Base-by-base conservation (phyloP, 169 alveolate species). In the Plasmodium yoelii region DNA sequence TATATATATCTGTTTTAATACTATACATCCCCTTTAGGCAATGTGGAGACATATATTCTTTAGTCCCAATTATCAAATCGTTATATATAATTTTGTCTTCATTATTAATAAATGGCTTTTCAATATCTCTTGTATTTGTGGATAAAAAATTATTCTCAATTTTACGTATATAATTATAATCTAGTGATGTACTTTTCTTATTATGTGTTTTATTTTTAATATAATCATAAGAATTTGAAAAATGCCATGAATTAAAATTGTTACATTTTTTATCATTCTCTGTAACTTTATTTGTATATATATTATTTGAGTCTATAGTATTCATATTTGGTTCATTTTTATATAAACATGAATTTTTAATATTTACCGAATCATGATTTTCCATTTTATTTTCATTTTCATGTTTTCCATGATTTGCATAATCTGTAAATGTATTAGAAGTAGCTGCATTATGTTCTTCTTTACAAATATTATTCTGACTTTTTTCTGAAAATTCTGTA, bases 1-100 rank as follows among this genome's bases (percentile, higher is more conserved):
- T 80, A 24, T 80, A 80, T 34, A 80, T 80, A 46, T 80, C 90
- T 28, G 90, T 80, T 42, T 46, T 80, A 55, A 53, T 67, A 59
- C 90, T 80, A 49, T 80, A 80, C 55, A 67, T 64, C 18, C 90
- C 90, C 61, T 67, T 80, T 46, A 80, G 68, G 34, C 90, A 80
- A 28, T 67, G 24, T 2, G 90, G 90, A 13, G 90, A 80, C 75
- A 80, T 80, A 55, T 80, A 80, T 47, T 80, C 90, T 56, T 80
- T 80, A 22, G 90, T 80, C 47, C 90, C 90, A 15, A 80, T 67
- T 9, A 80, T 80, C 51, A 80, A 59, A 67, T 80, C 90, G 47
- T 67, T 80, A 28, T 67, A 67, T 39, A 67, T 55, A 18, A 80
- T 34, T 56, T 56, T 80, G 5, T 80, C 90, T 12, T 70, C 90